Base-by-base conservation (phyloP, 148 eudicot genomes). In the Cornus kousa region DNA sequence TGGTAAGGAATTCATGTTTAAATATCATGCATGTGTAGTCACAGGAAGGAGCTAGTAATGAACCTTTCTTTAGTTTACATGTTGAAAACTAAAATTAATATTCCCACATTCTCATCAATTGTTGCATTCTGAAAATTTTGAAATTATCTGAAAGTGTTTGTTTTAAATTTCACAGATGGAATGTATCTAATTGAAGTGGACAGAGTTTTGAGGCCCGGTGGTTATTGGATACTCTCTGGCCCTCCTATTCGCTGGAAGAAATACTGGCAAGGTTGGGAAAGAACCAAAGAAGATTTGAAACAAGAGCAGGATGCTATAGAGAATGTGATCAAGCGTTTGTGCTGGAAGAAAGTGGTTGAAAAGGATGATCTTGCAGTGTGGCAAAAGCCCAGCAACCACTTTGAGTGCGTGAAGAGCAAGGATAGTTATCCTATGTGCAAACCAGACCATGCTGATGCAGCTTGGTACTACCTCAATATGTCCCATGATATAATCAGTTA, bases 211-310 rank as follows among this genome's bases (percentile, higher is more conserved):
- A 88, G 99, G 77, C 99, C 99, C 6, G 99, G 99, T 78, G 99
- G 97, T 22, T 95, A 95, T 57, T 93, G 99, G 99, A 86, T 95
- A 82, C 93, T 95, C 23, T 95, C 99, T 31, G 99, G 99, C 19
- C 99, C 99, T 67, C 99, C 99, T 2, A 93, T 95, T 48, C 89
- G 75, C 59, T 95, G 97, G 97, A 87, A 85, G 85, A 85, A 79
- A 37, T 87, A 91, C 68, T 95, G 97, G 97, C 87, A 85, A 89
- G 99, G 99, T 33, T 95, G 99, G 99, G 93, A 91, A 50, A 88
- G 99, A 77, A 93, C 90, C 9, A 71, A 90, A 84, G 99, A 91
- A 84, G 97, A 95, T 80, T 81, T 95, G 66, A 90, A 91, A 74
- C 88, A 87, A 75, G 99, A 95, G 77, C 99, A 95, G 83, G 94